These are phyloP conservation scores for Penicillium atrosanguineum DNA, from an alignment of 495 filamentous ascomycete species.

Conservation along the genomic window DNA sequence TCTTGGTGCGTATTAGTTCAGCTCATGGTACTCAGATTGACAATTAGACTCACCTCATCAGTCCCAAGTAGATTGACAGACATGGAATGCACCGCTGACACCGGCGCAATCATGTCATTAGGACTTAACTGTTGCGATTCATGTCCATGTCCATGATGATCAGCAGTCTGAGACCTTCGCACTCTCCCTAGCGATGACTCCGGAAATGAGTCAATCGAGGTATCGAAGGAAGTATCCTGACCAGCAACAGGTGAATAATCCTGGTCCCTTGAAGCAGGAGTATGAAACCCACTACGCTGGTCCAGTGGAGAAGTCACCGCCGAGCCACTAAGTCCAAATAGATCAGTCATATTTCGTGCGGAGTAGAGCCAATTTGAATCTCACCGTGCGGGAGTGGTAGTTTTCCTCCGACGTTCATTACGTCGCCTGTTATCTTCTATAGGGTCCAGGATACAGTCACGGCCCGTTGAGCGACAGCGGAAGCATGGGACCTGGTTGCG, in stretches of 20 bases:
- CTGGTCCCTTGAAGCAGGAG: constrained; percentile 30
- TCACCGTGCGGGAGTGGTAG: constrained; percentile 26
- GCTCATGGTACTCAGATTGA: neutral
- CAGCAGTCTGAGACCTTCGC: constrained; percentile 25
- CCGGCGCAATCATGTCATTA: constrained; percentile 44
- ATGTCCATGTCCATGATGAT: constrained; percentile 28
- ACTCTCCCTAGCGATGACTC: constrained; percentile 20
- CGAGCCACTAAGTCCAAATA: constrained; percentile 18
- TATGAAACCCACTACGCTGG: constrained; percentile 26
- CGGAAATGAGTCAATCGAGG: constrained; percentile 30
- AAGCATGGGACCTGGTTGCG: constrained; percentile 42
- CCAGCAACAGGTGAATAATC: constrained; percentile 28
- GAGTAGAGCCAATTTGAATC: neutral
- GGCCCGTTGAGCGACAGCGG: constrained; percentile 36
- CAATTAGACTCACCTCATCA: constrained; percentile 26
- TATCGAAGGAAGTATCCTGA: constrained; percentile 23
- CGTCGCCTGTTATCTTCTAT: constrained; percentile 31
- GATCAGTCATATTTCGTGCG: constrained; percentile 5
- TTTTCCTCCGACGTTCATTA: constrained; percentile 27
- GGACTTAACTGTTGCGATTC: constrained; percentile 42
- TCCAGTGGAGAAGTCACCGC: constrained; percentile 26
- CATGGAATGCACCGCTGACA: constrained; percentile 41
- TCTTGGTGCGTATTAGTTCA: constrained; percentile 11
- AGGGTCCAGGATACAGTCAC: constrained; percentile 42
- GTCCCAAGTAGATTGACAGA: constrained; percentile 41